Evolutionary conservation across 257 asterid species (phyloP).

Genomic region (Misopates orontium): DNA sequence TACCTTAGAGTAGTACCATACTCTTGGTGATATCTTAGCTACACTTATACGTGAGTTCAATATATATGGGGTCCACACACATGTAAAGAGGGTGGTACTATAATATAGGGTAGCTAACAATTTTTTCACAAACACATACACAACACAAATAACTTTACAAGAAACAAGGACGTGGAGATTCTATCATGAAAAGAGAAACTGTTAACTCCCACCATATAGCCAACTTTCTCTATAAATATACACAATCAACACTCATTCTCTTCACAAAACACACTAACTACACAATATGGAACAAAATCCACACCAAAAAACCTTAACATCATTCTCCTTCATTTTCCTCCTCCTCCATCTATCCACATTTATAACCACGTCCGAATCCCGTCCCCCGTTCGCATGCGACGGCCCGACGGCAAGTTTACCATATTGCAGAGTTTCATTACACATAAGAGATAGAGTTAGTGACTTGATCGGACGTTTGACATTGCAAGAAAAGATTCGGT

Average conservation of each 20-base stretch:
- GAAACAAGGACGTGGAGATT: constrained; percentile 36
- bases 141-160: constrained; percentile 27
- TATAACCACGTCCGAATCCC: constrained; percentile 42
- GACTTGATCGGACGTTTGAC: constrained; percentile 69
- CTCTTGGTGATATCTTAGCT: too few species aligned
- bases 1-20: too few species aligned
- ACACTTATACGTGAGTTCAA: too few species aligned
- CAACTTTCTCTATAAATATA: constrained; percentile 28
- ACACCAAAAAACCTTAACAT: background rate
- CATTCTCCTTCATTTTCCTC: constrained; percentile 21
- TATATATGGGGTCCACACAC: too few species aligned
- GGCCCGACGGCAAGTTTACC: constrained; percentile 43
- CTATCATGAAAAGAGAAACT: constrained; percentile 24
- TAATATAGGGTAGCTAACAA: too few species aligned
- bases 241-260: constrained; percentile 18
- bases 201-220: background rate
- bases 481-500: constrained; percentile 65
- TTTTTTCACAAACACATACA: too few species aligned
- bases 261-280: constrained; percentile 16
- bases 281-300: constrained; percentile 15
- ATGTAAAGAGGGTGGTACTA: too few species aligned
- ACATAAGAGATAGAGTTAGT: constrained; percentile 54
- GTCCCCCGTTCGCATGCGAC: constrained; percentile 73
- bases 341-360: constrained; percentile 24
- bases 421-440: constrained; percentile 53